These are phyloP conservation scores for Aspergillus affinis DNA, from an alignment of 495 filamentous ascomycete genomes.

Conservation along the genomic window DNA sequence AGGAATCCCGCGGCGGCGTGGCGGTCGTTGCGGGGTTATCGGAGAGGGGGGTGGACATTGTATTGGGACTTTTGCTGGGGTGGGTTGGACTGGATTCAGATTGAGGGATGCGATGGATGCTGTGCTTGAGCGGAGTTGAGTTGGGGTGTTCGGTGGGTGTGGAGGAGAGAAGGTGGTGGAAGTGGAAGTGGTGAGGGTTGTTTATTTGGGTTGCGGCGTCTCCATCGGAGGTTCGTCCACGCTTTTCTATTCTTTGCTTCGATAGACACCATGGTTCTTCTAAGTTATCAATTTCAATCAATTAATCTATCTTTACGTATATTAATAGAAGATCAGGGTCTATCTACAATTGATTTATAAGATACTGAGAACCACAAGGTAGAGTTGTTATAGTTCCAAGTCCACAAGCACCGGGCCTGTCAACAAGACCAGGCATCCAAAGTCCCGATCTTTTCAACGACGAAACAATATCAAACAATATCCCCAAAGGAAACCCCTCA, in stretches of 20 bases:
- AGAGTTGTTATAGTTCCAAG: slow-evolving; percentile 11
- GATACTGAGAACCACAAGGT: neutral
- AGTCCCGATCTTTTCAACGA: slow-evolving; percentile 2
- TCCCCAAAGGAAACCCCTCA: slow-evolving; percentile 4
- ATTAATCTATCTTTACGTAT: neutral
- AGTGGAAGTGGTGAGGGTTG: neutral
- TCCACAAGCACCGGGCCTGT: slow-evolving; percentile 13
- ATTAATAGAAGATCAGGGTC: neutral
- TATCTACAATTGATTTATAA: neutral
- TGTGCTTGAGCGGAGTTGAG: neutral
- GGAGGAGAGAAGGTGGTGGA: neutral
- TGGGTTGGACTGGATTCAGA: neutral
- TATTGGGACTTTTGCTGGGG: slow-evolving; percentile 9
- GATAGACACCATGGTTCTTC: too few relatives aligned
- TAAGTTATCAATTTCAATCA: too few relatives aligned
- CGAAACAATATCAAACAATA: slow-evolving; percentile 8
- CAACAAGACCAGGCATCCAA: slow-evolving; percentile 4
- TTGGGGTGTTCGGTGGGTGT: neutral
- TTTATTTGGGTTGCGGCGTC: neutral
- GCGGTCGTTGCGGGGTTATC: neutral
- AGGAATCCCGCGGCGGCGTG: neutral
- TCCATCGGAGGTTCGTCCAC: neutral
- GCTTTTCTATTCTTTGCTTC: too few relatives aligned
- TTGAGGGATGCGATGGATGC: slow-evolving; percentile 4
- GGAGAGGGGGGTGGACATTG: slow-evolving; percentile 10